Conservation (phyloP, 345 rosid genomes). For the Euphorbia pulcherrima region DNA sequence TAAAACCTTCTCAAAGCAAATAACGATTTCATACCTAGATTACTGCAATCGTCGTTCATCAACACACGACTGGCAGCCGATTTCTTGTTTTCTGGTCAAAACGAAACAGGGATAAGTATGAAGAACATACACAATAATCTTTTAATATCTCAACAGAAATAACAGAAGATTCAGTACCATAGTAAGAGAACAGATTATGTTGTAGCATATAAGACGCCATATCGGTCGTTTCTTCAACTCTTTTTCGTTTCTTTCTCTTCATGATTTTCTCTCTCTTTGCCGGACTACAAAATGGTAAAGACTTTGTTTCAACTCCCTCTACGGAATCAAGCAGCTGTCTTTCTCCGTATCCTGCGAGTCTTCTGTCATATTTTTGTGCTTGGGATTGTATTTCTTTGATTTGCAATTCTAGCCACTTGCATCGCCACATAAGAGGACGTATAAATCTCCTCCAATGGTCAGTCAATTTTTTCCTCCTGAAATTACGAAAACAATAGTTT, state of each 20-base stretch:
- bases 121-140: neutral
- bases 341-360: constrained; percentile 23
- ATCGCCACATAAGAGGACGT: constrained; percentile 36
- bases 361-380: constrained; percentile 25
- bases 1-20: no score
- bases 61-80: constrained; percentile 12
- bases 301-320: constrained; percentile 21
- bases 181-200: constrained; percentile 31
- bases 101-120: neutral
- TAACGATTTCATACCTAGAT: constrained; percentile 16
- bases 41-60: constrained; percentile 9
- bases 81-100: constrained; percentile 22
- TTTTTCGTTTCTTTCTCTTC: constrained; percentile 30
- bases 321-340: constrained; percentile 22
- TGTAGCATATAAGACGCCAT: constrained; percentile 19
- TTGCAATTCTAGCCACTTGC: constrained; percentile 34
- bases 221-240: constrained; percentile 27
- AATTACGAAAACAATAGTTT: neutral
- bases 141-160: no score
- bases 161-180: constrained; percentile 14
- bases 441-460: constrained; percentile 36
- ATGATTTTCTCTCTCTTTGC: constrained; percentile 20
- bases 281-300: constrained; percentile 22
- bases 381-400: constrained; percentile 27
- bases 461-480: constrained; percentile 32